Base-by-base conservation (phyloP, 2,329 filamentous ascomycete genomes). In the Trichoderma brevicompactum region DNA sequence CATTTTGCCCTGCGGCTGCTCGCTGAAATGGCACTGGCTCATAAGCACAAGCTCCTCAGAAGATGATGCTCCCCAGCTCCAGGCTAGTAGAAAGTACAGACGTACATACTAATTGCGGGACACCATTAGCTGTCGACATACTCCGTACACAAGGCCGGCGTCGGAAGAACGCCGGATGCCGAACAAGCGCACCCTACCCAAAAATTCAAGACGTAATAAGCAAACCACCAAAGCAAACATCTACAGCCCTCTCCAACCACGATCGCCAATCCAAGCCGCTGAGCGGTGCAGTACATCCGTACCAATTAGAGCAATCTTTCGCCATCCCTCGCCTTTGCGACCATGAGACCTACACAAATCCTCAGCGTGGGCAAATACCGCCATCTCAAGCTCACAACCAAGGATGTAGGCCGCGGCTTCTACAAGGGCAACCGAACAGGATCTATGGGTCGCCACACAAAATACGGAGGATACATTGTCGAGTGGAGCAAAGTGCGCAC, bases 351-450 rank as follows among this genome's bases (percentile, higher is more conserved):
- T 64, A 91, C 91, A 15, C 82, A 86, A 73, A 77, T 81, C 69
- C 88, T 96, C 73, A 84, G 85, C 72, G 81, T 87, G 73, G 80
- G 87, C 76, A 85, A 86, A 65, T 85, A 92, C 73, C 86, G 89
- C 78, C 92, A 94, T 74, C 82, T 94, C 66, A 84, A 85, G 61
- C 86, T 99, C 74, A 97, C 92, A 12, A 96, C 94, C 71, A 99
- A 99, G 81, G 89, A 95, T 79, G 89, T 94, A 76, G 91, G 90
- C 77, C 92, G 92, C 75, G 94, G 94, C 71, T 99, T 89, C 87
- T 99, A 99, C 87, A 98, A 98, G 84, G 95, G 95, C 76, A 97
- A 91, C 73, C 85, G 94, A 53, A 90, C 92, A 0, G 95, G 95
- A 1, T 88, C 91, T 48, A 93, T 96, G 88, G 95, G 95, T 77